Evolutionary conservation across 1,139 yeast genomes (phyloP).

Genomic region (Hansenula sp.): DNA sequence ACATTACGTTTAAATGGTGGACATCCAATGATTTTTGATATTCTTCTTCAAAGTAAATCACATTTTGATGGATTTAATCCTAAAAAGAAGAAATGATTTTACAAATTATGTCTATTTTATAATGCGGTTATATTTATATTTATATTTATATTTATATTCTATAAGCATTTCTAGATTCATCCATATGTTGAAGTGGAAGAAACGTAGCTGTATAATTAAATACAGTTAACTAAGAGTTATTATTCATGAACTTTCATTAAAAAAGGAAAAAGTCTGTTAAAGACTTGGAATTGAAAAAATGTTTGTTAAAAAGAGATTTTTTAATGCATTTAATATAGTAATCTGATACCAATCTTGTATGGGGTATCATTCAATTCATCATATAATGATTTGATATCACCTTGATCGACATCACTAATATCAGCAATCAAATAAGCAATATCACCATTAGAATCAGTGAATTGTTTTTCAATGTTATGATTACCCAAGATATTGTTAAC

Average conservation of each 20-base stretch:
- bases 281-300: conserved; percentile 1
- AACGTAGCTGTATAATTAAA: too few relatives aligned
- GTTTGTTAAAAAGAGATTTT: not conserved
- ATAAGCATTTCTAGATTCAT: not conserved
- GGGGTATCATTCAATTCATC: conserved; percentile 88
- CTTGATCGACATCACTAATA: conserved; percentile 77
- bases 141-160: not conserved
- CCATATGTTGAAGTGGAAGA: conserved; percentile 5
- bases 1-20: conserved; percentile 40
- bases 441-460: conserved; percentile 92
- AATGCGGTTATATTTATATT: not conserved
- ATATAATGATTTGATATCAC: conserved; percentile 80
- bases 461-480: conserved; percentile 97
- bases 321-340: conserved; percentile 54
- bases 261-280: conserved; percentile 1
- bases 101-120: conserved; percentile 1
- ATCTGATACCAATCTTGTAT: conserved; percentile 86
- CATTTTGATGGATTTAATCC: conserved; percentile 22
- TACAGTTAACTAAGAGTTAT: too few relatives aligned
- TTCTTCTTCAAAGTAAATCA: conserved; percentile 20
- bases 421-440: conserved; percentile 98
- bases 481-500: conserved; percentile 93
- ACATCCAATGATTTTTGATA: conserved; percentile 39
- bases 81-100: conserved; percentile 11
- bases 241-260: not conserved